Base-by-base conservation (phyloP, 2,329 filamentous ascomycete genomes). In the Colletotrichum godetiae region DNA sequence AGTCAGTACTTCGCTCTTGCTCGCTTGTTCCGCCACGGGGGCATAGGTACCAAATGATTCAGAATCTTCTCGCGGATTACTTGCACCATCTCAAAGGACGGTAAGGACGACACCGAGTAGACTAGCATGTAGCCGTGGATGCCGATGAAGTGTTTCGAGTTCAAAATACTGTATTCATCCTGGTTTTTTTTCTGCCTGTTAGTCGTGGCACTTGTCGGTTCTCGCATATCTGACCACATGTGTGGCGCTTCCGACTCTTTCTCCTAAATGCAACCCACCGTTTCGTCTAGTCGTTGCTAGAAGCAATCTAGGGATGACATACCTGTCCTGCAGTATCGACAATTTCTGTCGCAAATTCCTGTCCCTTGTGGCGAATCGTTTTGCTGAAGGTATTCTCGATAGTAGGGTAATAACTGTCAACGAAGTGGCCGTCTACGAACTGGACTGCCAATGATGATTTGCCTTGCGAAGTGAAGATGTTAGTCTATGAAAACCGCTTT, bases 381-480 rank as follows among this genome's bases (percentile, higher is more conserved):
- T 97, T 97, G 87, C 93, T 97, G 83, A 99, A 99, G 2, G 96
- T 98, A 84, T 98, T 99, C 84, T 99, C 97, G 80, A 99, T 98
- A 53, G 97, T 99, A 46, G 97, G 97, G 83, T 99, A 99, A 86
- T 99, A 99, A 84, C 94, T 97, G 84, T 99, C 97, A 80, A 99
- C 96, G 81, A 99, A 99, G 85, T 98, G 95, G 75, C 95, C 95
- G 82, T 99, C 97, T 81, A 98, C 96, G 81, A 97, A 98, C 81
- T 96, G 96, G 60, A 98, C 97, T 13, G 97, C 97, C 76, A 99
- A 91, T 67, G 96, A 98, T 27, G 95, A 98, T 88, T 99, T 99
- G 84, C 97, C 97, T 98, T 73, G 22, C 37, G 67, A 67, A 53
- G 31, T 29, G 13, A 19, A 57, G 10, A 31, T 22, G 29, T 70